A percentile compares a stretch with the other conserved stretches of the same genome.
Evolutionary conservation across 208 protist genomes (phyloP).

Genomic region (Trypanosoma rangeli): DNA sequence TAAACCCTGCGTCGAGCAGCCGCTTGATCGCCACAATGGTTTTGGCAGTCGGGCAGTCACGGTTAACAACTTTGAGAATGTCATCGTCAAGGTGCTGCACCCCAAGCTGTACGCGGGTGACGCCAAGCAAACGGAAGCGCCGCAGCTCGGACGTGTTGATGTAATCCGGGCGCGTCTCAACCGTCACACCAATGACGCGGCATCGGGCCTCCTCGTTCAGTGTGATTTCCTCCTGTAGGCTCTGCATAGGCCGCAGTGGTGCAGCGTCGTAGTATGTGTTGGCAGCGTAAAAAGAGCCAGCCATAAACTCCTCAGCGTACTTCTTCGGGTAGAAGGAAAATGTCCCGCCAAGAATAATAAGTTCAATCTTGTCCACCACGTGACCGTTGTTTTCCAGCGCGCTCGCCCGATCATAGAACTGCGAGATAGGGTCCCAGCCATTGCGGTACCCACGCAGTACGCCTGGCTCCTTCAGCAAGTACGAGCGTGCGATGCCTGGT

Average conservation of each 20-base stretch:
- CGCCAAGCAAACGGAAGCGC: conserved; percentile 80
- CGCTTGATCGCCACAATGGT: conserved; percentile 92
- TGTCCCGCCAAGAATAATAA: conserved; percentile 99
- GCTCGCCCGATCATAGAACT: conserved; percentile 92
- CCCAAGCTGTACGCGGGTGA: conserved; percentile 99
- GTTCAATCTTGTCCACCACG: conserved; percentile 97
- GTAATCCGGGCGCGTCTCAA: conserved; percentile 99
- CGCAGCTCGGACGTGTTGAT: conserved; percentile 95
- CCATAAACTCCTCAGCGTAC: conserved; percentile 94
- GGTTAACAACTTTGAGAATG: conserved; percentile 94
- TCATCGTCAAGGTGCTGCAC: conserved; percentile 99
- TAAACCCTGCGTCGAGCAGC: conserved; percentile 98
- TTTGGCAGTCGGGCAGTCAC: conserved; percentile 97
- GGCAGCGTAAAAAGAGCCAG: conserved; percentile 89
- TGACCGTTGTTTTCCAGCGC: conserved; percentile 92
- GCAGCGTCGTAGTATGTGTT: conserved; percentile 87
- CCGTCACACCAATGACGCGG: conserved; percentile 99
- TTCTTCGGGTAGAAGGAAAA: conserved; percentile 97
- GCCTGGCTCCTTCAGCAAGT: conserved; percentile 91
- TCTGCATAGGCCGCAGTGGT: conserved; percentile 58
- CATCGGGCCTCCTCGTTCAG: conserved; percentile 92
- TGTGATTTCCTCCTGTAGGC: conserved; percentile 78
- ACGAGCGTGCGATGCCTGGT: conserved; percentile 88
- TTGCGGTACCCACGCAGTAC: conserved; percentile 91
- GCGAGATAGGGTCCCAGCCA: conserved; percentile 86